Percentiles rank a stretch among this genome's conserved stretches.
Evolutionary conservation across 2,329 filamentous ascomycete genomes (phyloP).

Genomic region (Cercospora zeae-maydis): DNA sequence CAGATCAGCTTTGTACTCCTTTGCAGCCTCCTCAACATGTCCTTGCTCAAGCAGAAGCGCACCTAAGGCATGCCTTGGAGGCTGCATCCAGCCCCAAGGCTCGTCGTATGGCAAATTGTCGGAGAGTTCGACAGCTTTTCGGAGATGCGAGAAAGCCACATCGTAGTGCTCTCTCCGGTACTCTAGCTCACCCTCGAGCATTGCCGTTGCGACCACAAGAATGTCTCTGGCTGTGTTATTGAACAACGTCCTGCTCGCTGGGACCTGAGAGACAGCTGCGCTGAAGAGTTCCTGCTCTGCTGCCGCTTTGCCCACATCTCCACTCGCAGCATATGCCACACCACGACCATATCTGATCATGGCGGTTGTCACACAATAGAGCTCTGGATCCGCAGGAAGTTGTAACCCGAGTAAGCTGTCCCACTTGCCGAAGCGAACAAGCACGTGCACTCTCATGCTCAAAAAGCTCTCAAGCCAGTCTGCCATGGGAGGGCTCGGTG

Average conservation of each 20-base stretch:
- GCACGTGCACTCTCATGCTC: slow-evolving; percentile 63
- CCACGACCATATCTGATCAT: slow-evolving; percentile 66
- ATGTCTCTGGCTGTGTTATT: slow-evolving; percentile 65
- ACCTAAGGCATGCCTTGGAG: slow-evolving; percentile 64
- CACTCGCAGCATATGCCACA: slow-evolving; percentile 61
- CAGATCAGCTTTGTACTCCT: slow-evolving; percentile 41
- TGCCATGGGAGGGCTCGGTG: slow-evolving; percentile 69
- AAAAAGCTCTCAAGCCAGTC: slow-evolving; percentile 74
- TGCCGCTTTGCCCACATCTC: slow-evolving; percentile 54
- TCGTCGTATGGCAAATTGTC: slow-evolving; percentile 66
- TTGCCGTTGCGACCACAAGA: slow-evolving; percentile 56
- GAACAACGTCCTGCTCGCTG: slow-evolving; percentile 60
- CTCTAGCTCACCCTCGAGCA: slow-evolving; percentile 71
- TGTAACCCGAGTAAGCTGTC: slow-evolving; percentile 57
- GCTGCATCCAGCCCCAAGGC: slow-evolving; percentile 77
- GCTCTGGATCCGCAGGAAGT: slow-evolving; percentile 54
- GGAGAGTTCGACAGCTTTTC: slow-evolving; percentile 55
- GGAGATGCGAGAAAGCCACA: slow-evolving; percentile 51
- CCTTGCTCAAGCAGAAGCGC: slow-evolving; percentile 66
- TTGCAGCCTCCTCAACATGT: slow-evolving; percentile 37
- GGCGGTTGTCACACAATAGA: slow-evolving; percentile 69
- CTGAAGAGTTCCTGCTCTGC: slow-evolving; percentile 51
- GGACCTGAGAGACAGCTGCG: slow-evolving; percentile 52
- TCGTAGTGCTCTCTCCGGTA: slow-evolving; percentile 62
- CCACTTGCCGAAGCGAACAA: slow-evolving; percentile 73